These are phyloP conservation scores for Vigna mungo DNA, from an alignment of 306 rosid species.

Conservation along the genomic window DNA sequence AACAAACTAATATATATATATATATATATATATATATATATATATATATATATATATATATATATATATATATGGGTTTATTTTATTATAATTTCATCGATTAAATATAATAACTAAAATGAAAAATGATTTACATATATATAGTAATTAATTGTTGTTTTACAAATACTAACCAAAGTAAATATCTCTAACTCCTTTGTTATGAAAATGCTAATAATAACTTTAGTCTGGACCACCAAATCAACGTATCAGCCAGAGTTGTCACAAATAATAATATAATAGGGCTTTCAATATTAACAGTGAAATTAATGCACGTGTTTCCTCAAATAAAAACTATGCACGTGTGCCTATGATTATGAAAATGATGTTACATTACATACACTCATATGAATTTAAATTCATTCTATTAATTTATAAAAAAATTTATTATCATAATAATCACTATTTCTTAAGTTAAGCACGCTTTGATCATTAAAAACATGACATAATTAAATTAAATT, in stretches of 20 bases:
- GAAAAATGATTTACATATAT: too few relatives aligned
- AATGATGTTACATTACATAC: background rate
- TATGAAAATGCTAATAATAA: background rate
- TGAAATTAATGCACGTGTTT: conserved; percentile 25
- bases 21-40: too few relatives aligned
- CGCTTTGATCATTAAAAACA: background rate
- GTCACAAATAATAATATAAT: background rate
- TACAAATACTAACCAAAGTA: background rate
- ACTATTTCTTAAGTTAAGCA: background rate
- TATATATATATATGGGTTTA: too few relatives aligned
- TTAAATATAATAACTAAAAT: too few relatives aligned
- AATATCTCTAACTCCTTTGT: background rate
- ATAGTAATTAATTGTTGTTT: too few relatives aligned
- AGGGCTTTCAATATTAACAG: conserved; percentile 8
- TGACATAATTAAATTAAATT: background rate
- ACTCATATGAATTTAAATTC: background rate
- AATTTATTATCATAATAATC: background rate
- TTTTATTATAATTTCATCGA: too few relatives aligned
- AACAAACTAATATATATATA: too few relatives aligned
- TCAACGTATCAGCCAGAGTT: background rate
- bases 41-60: too few relatives aligned
- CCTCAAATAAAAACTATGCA: background rate
- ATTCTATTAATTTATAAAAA: background rate
- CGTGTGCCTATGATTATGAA: conserved; percentile 28
- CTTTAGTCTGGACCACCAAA: conserved; percentile 21